A percentile compares a stretch with the other conserved stretches of the same genome.
phyloP scores from a whole-genome alignment of 1,139 yeast species.

The Magnusiomyces starmeri region DNA sequence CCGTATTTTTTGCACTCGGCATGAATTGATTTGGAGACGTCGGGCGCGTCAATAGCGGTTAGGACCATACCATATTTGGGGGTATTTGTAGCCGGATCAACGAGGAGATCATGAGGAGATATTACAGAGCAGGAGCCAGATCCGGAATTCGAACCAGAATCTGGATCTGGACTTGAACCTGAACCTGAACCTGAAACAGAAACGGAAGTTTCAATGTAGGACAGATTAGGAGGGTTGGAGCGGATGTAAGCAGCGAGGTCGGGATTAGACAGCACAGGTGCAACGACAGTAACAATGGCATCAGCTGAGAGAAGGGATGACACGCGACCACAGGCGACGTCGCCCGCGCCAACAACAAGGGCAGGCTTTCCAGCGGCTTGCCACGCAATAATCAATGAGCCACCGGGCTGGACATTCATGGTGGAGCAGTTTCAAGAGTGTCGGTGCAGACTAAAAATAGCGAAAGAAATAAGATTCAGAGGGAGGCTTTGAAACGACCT shows the following conservation, averaged over 20 bases:
- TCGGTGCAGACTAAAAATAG: background rate
- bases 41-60: conserved; percentile 71
- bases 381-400: conserved; percentile 65
- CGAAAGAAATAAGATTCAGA: background rate
- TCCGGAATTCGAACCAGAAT: too few relatives aligned
- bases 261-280: conserved; percentile 46
- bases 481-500: too few relatives aligned
- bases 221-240: conserved; percentile 38
- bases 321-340: conserved; percentile 69
- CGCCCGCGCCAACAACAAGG: conserved; percentile 74
- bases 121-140: too few relatives aligned
- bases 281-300: conserved; percentile 61
- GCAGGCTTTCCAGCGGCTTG: conserved; percentile 60
- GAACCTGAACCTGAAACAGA: conserved; percentile 36
- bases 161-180: background rate
- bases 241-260: conserved; percentile 39
- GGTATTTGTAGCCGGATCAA: conserved; percentile 20
- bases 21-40: conserved; percentile 51
- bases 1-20: conserved; percentile 45
- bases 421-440: too few relatives aligned
- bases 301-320: conserved; percentile 60
- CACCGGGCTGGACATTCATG: conserved; percentile 30
- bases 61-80: conserved; percentile 53
- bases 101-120: conserved; percentile 10
- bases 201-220: conserved; percentile 41